A percentile compares a stretch with the other conserved stretches of the same genome.
phyloP scores from a whole-genome alignment of 108 stramenopile species.

The Asterionellopsis glacialis region DNA sequence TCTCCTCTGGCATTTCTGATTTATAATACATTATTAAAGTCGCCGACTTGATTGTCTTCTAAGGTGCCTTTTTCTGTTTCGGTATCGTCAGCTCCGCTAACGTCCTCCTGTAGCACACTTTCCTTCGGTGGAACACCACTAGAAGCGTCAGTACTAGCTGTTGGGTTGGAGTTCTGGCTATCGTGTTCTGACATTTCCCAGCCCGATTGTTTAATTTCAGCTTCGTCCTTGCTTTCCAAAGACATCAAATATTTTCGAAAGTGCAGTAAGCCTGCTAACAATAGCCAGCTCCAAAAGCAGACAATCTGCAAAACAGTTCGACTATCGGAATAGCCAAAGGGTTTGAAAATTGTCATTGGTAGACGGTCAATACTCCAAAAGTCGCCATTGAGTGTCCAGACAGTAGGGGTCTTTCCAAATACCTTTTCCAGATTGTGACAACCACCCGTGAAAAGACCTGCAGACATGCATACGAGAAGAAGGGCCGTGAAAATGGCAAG shows the following conservation, averaged over 20 bases:
- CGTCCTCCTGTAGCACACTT: too few relatives aligned
- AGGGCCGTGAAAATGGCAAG: slow-evolving; percentile 53
- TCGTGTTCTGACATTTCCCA: too few relatives aligned
- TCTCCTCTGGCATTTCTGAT: too few relatives aligned
- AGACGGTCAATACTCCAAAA: slow-evolving; percentile 54
- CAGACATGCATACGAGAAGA: slow-evolving; percentile 51
- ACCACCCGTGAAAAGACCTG: slow-evolving; percentile 72
- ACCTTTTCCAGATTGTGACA: slow-evolving; percentile 67
- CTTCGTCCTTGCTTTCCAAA: too few relatives aligned
- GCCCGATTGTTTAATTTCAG: too few relatives aligned
- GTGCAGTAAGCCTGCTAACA: slow-evolving; percentile 43
- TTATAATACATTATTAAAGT: too few relatives aligned
- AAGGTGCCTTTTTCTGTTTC: too few relatives aligned
- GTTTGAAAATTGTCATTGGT: slow-evolving; percentile 74
- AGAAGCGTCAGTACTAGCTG: too few relatives aligned
- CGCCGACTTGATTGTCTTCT: too few relatives aligned
- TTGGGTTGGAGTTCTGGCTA: too few relatives aligned
- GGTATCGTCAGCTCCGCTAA: too few relatives aligned
- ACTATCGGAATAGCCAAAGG: slow-evolving; percentile 71
- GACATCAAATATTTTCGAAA: slow-evolving; percentile 23
- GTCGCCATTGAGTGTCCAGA: slow-evolving; percentile 44
- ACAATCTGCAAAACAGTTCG: slow-evolving; percentile 63
- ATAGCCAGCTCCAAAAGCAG: slow-evolving; percentile 60
- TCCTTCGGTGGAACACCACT: too few relatives aligned
- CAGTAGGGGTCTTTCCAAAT: slow-evolving; percentile 40